Percentiles rank a stretch among this genome's conserved stretches.
These are phyloP conservation scores for Tetrastigma voinierianum DNA, from an alignment of 164 flowering plant genomes.

Conservation along the genomic window DNA sequence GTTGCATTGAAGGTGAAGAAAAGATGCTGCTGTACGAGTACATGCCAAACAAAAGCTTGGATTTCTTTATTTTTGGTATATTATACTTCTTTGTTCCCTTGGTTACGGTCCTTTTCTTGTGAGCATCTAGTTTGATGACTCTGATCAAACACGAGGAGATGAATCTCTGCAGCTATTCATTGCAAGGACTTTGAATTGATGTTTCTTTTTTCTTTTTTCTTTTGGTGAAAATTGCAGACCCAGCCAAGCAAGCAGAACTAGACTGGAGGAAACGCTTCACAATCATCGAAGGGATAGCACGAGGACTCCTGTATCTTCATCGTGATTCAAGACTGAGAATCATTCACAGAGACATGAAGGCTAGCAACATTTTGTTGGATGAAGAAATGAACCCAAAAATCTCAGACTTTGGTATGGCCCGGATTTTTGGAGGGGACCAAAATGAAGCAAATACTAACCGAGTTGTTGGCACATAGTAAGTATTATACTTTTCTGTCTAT, in stretches of 20 bases:
- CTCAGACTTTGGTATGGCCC: slow-evolving; percentile 88
- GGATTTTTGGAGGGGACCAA: slow-evolving; percentile 54
- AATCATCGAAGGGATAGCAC: slow-evolving; percentile 73
- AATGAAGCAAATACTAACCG: slow-evolving; percentile 47
- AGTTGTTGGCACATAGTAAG: slow-evolving; percentile 74
- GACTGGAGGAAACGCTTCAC: slow-evolving; percentile 60
- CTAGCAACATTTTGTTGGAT: slow-evolving; percentile 74
- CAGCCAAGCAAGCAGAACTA: slow-evolving; percentile 31
- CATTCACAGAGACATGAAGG: slow-evolving; percentile 75
- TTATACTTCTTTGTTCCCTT: not conserved
- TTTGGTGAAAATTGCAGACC: slow-evolving; percentile 29
- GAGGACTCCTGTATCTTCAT: slow-evolving; percentile 84
- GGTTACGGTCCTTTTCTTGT: not conserved
- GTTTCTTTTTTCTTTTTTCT: slow-evolving; percentile 4
- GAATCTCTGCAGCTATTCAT: too few relatives aligned
- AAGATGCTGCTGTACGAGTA: slow-evolving; percentile 70
- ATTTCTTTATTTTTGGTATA: slow-evolving; percentile 58
- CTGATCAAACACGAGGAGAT: too few relatives aligned
- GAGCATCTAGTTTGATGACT: not conserved
- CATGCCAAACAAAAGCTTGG: slow-evolving; percentile 80
- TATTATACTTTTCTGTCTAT: not conserved
- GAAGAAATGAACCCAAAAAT: slow-evolving; percentile 77
- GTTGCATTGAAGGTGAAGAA: slow-evolving; percentile 65
- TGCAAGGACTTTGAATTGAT: not conserved
- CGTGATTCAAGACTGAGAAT: slow-evolving; percentile 72